phyloP scores from a whole-genome alignment of 1,284 basidiomycete genomes.

The Austroboletus niveus region DNA sequence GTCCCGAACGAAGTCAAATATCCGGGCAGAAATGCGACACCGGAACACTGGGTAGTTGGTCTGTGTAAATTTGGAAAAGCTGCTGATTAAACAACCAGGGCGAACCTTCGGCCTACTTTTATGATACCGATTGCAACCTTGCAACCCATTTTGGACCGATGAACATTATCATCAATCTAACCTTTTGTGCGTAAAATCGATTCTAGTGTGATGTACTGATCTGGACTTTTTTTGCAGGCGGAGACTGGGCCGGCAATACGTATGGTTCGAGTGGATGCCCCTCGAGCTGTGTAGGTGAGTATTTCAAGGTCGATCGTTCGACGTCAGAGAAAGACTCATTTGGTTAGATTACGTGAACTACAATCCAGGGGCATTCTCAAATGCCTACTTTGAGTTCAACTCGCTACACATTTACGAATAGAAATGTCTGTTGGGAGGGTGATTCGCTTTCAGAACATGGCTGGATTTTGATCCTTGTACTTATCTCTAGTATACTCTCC shows the following conservation, averaged over 20 bases:
- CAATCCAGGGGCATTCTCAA: not conserved
- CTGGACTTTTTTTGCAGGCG: not conserved
- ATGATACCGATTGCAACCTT: not conserved
- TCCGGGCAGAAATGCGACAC: not conserved
- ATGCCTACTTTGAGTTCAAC: not conserved
- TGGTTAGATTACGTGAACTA: not conserved
- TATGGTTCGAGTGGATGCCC: not conserved
- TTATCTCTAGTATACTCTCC: not conserved
- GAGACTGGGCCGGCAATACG: not conserved
- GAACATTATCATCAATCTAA: conserved; percentile 7
- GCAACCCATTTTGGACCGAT: conserved; percentile 1
- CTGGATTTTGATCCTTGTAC: not conserved
- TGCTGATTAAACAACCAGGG: not conserved
- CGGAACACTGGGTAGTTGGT: not conserved
- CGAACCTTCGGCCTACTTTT: not conserved
- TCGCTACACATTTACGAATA: not conserved
- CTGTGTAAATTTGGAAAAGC: not conserved
- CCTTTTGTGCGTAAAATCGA: not conserved
- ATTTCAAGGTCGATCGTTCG: not conserved
- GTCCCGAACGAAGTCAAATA: not conserved
- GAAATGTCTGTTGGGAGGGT: not conserved
- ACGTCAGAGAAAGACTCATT: not conserved
- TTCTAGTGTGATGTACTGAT: too few species aligned
- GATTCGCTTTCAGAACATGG: not conserved
- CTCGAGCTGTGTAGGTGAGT: not conserved